phyloP scores from a whole-genome alignment of 176 grass and related monocot genomes.

The Ampelocalamus luodianensis region DNA sequence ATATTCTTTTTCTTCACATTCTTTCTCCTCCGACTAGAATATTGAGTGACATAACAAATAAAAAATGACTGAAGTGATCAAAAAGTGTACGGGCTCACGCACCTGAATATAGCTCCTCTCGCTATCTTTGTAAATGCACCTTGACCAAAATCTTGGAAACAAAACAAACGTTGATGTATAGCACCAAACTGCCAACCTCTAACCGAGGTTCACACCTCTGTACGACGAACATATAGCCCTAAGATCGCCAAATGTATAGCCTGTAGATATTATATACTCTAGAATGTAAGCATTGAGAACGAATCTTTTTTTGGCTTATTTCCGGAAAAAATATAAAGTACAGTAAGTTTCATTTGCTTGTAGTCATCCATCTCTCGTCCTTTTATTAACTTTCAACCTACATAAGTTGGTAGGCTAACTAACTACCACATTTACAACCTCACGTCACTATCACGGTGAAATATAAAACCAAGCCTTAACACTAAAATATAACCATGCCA shows the following conservation, averaged over 20 bases:
- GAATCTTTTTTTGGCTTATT: background rate
- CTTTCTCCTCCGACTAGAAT: too few relatives aligned
- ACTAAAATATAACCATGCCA: background rate
- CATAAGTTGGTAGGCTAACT: constrained; percentile 37
- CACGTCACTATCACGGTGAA: constrained; percentile 17
- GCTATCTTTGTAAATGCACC: background rate
- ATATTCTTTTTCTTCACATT: too few relatives aligned
- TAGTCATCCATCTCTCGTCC: background rate
- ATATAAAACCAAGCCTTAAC: background rate
- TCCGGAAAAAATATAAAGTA: background rate
- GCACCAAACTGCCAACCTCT: background rate
- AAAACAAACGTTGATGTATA: background rate
- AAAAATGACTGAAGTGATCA: too few relatives aligned
- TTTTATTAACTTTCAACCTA: background rate
- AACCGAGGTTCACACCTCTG: background rate
- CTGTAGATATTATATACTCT: too few relatives aligned
- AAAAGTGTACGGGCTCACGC: background rate
- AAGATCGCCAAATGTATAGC: background rate
- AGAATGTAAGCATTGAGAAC: background rate
- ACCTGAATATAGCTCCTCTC: background rate
- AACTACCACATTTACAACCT: background rate
- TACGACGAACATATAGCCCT: background rate
- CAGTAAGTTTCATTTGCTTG: background rate
- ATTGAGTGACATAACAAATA: too few relatives aligned
- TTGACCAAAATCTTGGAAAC: background rate